Percentiles rank a stretch among this genome's conserved stretches.
phyloP scores from a whole-genome alignment of 768 basidiomycete species.

The Trametes maxima region DNA sequence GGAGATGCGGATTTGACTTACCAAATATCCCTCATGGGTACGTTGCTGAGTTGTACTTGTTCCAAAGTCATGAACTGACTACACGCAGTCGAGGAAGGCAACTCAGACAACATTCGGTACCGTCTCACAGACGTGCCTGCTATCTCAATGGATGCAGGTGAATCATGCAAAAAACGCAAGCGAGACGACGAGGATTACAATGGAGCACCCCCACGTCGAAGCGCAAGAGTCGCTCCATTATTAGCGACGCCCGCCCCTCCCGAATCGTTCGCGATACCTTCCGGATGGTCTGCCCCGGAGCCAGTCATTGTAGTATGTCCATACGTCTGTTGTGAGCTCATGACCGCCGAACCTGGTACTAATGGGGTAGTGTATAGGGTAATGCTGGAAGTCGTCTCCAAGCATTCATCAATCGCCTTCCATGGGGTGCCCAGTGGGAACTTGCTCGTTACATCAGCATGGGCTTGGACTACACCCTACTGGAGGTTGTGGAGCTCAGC shows the following conservation, averaged over 20 bases:
- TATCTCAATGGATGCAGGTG: background rate
- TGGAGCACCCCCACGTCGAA: too few species aligned
- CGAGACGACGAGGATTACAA: too few species aligned
- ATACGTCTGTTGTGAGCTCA: too few species aligned
- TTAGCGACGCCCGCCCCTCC: too few species aligned
- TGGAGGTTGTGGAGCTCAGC: slow-evolving; percentile 35
- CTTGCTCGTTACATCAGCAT: slow-evolving; percentile 47
- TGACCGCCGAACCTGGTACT: background rate
- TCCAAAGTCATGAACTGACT: background rate
- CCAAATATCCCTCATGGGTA: background rate
- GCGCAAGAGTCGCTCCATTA: too few species aligned
- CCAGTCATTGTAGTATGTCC: slow-evolving; percentile 1
- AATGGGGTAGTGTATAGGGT: background rate
- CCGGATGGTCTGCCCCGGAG: too few species aligned
- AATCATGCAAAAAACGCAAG: too few species aligned
- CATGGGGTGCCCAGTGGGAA: slow-evolving; percentile 54
- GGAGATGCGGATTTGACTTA: background rate
- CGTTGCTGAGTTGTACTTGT: background rate
- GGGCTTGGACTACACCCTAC: slow-evolving; percentile 34
- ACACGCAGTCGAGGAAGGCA: background rate
- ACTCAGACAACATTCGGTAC: background rate
- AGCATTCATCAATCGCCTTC: background rate
- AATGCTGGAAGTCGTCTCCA: background rate
- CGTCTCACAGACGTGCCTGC: background rate
- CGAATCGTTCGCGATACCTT: too few species aligned